These are phyloP conservation scores for Narthecium ossifragum DNA, from an alignment of 106 monocot genomes.

Conservation along the genomic window DNA sequence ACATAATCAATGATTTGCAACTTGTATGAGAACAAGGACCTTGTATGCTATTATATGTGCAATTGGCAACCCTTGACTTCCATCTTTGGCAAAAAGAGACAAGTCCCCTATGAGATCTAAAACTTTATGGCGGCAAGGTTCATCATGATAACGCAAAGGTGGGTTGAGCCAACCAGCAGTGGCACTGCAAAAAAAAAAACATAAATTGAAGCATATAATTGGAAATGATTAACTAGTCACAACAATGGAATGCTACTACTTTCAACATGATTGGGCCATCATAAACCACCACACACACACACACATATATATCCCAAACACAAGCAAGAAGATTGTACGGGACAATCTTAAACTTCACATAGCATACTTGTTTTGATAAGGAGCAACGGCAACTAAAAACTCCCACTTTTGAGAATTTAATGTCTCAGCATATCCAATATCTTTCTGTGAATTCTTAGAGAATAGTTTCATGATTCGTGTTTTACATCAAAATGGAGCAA, in stretches of 20 bases:
- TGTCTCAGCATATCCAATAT: too few species aligned
- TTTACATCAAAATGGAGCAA: too few species aligned
- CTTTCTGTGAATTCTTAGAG: too few species aligned
- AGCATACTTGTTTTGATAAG: not conserved
- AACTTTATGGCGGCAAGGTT: slow-evolving; percentile 92
- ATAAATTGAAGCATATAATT: not conserved
- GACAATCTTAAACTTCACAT: not conserved
- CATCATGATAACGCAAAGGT: slow-evolving; percentile 68
- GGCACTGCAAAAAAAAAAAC: slow-evolving; percentile 33
- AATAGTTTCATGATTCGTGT: too few species aligned
- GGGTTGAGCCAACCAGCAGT: slow-evolving; percentile 82
- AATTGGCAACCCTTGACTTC: slow-evolving; percentile 73
- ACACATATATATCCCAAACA: not conserved
- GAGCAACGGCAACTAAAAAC: too few species aligned
- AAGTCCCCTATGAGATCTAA: slow-evolving; percentile 92
- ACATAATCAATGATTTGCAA: not conserved
- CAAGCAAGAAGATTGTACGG: not conserved
- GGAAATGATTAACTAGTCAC: not conserved
- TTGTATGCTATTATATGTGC: slow-evolving; percentile 88
- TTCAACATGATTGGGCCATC: not conserved
- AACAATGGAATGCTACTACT: not conserved
- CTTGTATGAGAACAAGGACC: slow-evolving; percentile 24
- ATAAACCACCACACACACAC: not conserved
- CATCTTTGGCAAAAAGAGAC: slow-evolving; percentile 80
- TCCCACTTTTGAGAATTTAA: too few species aligned